Evolutionary conservation across 75 land plant species (phyloP).

Genomic region (Selaginella tamariscina): DNA sequence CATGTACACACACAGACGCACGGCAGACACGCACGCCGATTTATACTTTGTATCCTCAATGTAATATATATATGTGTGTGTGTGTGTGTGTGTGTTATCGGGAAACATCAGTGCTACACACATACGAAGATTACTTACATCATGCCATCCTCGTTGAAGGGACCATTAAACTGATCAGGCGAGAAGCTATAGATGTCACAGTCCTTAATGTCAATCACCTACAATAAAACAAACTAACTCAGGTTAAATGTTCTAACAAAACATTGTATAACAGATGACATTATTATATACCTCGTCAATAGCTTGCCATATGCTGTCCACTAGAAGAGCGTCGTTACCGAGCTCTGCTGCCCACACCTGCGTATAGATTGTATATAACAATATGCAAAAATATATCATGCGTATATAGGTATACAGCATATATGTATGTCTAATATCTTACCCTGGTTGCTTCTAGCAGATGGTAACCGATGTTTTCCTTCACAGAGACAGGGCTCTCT

Average conservation of each 20-base stretch:
- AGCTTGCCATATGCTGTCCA: conserved; percentile 38
- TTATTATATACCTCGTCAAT: conserved; percentile 68
- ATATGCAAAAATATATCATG: too few species aligned
- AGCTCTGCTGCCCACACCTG: conserved; percentile 45
- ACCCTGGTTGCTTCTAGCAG: conserved; percentile 65
- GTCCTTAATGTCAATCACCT: conserved; percentile 59
- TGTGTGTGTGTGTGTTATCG: too few species aligned
- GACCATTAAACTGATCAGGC: conserved; percentile 60
- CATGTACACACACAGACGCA: too few species aligned
- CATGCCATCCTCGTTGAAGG: conserved; percentile 56
- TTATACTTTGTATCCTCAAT: too few species aligned
- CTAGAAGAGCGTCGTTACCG: conserved; percentile 30
- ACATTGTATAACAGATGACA: neutral
- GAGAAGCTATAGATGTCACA: conserved; percentile 74
- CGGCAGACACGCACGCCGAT: neutral
- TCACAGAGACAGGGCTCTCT: conserved; percentile 49
- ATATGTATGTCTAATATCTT: conserved; percentile 2
- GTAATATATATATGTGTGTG: too few species aligned
- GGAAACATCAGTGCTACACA: too few species aligned
- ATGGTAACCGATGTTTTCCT: conserved; percentile 48
- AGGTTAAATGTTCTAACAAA: too few species aligned
- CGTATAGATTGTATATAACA: too few species aligned
- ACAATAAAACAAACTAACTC: too few species aligned
- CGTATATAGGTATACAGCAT: too few species aligned
- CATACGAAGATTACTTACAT: too few species aligned